A percentile compares a stretch with the other conserved stretches of the same genome.
Conservation (phyloP, 1,139 yeast genomes). For the Pichia sp. region DNA sequence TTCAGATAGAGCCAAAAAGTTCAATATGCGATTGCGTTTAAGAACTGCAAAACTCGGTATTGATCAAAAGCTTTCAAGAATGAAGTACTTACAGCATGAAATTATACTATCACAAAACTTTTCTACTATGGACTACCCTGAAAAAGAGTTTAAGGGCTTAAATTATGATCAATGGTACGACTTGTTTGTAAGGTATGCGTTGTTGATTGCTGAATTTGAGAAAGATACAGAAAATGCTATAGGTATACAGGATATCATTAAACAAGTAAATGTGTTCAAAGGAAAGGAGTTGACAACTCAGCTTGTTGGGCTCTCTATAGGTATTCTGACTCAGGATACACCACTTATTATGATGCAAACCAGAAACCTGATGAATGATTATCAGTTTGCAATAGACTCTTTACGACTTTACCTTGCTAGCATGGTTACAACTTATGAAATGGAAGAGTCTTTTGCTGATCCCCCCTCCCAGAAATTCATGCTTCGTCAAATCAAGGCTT, state of each 20-base stretch:
- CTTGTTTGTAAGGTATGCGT: constrained; percentile 72
- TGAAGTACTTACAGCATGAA: constrained; percentile 64
- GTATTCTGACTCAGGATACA: constrained; percentile 52
- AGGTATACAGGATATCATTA: constrained; percentile 68
- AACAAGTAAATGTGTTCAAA: constrained; percentile 67
- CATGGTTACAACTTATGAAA: constrained; percentile 57
- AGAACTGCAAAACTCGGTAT: constrained; percentile 59
- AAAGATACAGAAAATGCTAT: constrained; percentile 60
- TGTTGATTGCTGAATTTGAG: constrained; percentile 61
- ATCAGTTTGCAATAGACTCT: constrained; percentile 71
- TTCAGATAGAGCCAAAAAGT: constrained; percentile 61
- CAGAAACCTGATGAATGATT: constrained; percentile 58
- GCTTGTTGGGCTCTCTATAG: constrained; percentile 63
- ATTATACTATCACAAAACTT: constrained; percentile 39
- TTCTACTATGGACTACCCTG: constrained; percentile 39
- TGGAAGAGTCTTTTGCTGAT: constrained; percentile 60
- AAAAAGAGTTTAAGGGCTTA: constrained; percentile 66
- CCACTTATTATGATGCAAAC: constrained; percentile 50
- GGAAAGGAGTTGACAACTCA: constrained; percentile 53
- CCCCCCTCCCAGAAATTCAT: constrained; percentile 87
- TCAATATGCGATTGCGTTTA: constrained; percentile 65
- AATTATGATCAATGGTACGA: constrained; percentile 80
- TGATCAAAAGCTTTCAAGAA: constrained; percentile 67
- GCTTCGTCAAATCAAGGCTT: constrained; percentile 82
- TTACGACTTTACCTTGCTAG: constrained; percentile 65